Conservation (phyloP, 1,139 yeast species). For the Kluyveromyces sp. region DNA sequence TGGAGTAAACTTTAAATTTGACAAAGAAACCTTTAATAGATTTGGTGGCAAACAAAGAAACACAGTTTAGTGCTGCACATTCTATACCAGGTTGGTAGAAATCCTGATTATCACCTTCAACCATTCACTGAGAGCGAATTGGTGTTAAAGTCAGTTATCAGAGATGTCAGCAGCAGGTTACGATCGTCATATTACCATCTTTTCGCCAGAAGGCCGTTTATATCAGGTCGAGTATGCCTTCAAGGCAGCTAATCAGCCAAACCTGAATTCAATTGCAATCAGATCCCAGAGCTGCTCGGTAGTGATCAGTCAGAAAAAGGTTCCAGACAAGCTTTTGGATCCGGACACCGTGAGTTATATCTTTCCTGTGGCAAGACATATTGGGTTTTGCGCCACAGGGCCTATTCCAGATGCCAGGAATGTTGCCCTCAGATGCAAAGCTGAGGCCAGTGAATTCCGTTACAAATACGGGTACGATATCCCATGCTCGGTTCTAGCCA, state of each 20-base stretch:
- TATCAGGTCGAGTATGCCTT: conserved; percentile 97
- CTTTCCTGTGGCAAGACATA: conserved; percentile 69
- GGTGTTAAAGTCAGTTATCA: background rate
- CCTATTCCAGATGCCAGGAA: conserved; percentile 95
- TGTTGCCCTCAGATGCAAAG: conserved; percentile 80
- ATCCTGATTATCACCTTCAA: no score
- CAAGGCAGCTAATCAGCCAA: conserved; percentile 91
- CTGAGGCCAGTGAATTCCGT: conserved; percentile 91
- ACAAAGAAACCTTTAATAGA: background rate
- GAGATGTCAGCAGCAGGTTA: conserved; percentile 66
- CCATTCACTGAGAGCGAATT: background rate
- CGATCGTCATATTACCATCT: conserved; percentile 96
- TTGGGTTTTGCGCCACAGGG: conserved; percentile 93
- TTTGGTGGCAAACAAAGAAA: conserved; percentile 5
- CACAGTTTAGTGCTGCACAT: no score
- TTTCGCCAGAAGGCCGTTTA: conserved; percentile 96
- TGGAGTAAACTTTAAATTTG: no score
- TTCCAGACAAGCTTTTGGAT: conserved; percentile 89
- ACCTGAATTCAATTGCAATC: conserved; percentile 81
- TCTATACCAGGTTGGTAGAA: no score
- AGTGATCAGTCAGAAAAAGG: conserved; percentile 87
- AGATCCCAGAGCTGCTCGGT: conserved; percentile 89
- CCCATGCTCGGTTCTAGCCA: conserved; percentile 91
- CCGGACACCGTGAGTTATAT: conserved; percentile 78
- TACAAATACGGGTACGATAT: conserved; percentile 94